Base-by-base conservation (phyloP, 108 stramenopile species). In the Aurantiochytrium sp. region DNA sequence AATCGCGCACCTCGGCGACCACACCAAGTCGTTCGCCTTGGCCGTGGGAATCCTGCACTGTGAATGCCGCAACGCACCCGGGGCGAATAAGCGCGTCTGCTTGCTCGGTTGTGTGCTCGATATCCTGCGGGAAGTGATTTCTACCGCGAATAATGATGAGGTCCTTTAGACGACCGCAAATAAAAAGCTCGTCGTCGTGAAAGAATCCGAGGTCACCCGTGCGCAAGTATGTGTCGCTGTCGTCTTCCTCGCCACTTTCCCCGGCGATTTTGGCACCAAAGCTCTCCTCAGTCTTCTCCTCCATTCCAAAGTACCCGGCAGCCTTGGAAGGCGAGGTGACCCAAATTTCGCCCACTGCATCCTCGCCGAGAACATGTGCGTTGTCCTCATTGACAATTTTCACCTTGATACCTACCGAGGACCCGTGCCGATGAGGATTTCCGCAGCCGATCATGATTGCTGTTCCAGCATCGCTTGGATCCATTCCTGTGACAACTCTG, bases 121-220 rank as follows among this genome's bases (percentile, higher is more conserved):
- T 92, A 91, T 99, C 99, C 91, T 99, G 98, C 4, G 99, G 99
- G 90, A 98, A 99, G 87, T 99, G 97, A 90, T 99, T 99, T 23
- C 97, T 90, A 4, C 99, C 99, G 12, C 97, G 94, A 18, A 99
- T 94, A 88, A 99, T 99, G 88, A 99, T 96, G 60, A 99, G 93
- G 94, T 99, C 99, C 93, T 99, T 99, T 43, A 96, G 90, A 64
- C 98, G 93, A 4, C 93, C 97, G 88, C 96, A 96, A 88, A 99
- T 95, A 92, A 97, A 99, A 10, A 99, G 92, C 90, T 99, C 98
- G 4, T 92, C 94, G 0, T 96, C 88, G 91, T 97, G 95, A 23
- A 99, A 18, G 90, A 99, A 99, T 5, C 98, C 99, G 44, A 98
- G 90, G 93, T 99, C 99, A 5, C 98, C 99, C 6, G 98, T 97